These are phyloP conservation scores for Candida nanaspora DNA, from an alignment of 805 yeast species.

Conservation along the genomic window DNA sequence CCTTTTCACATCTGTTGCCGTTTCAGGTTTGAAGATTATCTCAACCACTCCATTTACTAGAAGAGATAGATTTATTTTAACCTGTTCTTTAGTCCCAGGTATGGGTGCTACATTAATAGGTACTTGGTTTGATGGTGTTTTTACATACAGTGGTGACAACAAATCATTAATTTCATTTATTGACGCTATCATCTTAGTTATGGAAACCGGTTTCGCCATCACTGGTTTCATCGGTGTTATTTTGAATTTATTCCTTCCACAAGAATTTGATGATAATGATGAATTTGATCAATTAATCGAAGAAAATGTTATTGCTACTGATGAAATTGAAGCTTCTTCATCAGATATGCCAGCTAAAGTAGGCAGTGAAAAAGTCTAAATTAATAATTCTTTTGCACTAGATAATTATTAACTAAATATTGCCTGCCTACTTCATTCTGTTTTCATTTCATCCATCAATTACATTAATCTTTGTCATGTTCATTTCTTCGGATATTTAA, in stretches of 20 bases:
- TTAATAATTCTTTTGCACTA: no score
- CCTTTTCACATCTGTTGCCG: slow-evolving; percentile 49
- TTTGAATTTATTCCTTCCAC: slow-evolving; percentile 41
- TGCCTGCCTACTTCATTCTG: no score
- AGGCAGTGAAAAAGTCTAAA: neutral
- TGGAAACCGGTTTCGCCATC: slow-evolving; percentile 53
- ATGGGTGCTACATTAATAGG: slow-evolving; percentile 41
- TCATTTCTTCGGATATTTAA: no score
- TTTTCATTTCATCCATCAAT: no score
- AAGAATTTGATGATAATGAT: slow-evolving; percentile 40
- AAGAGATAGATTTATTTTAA: slow-evolving; percentile 48
- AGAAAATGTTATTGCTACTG: slow-evolving; percentile 11
- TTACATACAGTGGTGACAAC: slow-evolving; percentile 43
- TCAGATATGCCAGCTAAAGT: neutral
- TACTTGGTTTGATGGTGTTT: slow-evolving; percentile 40
- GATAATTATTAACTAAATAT: no score
- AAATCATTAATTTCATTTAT: slow-evolving; percentile 37
- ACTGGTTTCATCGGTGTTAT: slow-evolving; percentile 48
- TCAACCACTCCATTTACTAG: slow-evolving; percentile 47
- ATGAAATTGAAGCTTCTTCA: slow-evolving; percentile 2
- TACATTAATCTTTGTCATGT: no score
- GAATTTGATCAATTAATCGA: slow-evolving; percentile 33
- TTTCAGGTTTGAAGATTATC: slow-evolving; percentile 51
- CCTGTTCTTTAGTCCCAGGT: slow-evolving; percentile 46
- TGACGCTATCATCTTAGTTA: slow-evolving; percentile 45